Conservation (phyloP, 768 basidiomycete genomes). For the Brasilioporus rufonigricans region DNA sequence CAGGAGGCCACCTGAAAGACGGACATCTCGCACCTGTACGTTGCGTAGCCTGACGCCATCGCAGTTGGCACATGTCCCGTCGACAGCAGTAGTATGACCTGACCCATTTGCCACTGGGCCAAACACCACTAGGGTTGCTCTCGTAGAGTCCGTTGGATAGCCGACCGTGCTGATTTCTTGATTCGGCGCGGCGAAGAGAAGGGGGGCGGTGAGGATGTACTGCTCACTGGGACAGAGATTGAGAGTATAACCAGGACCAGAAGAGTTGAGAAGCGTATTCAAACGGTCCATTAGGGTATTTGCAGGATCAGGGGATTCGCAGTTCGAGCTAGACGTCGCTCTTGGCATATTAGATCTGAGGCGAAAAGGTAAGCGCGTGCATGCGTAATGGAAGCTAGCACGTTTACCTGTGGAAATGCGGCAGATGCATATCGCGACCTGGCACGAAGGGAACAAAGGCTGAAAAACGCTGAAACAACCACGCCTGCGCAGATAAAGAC, state of each 20-base stretch:
- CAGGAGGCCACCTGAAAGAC: not conserved
- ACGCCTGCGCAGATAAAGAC: not conserved
- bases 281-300: constrained; percentile 63
- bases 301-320: constrained; percentile 51
- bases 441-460: not conserved
- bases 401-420: constrained; percentile 9
- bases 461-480: not conserved
- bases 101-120: constrained; percentile 61
- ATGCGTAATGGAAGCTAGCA: not conserved
- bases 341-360: constrained; percentile 2
- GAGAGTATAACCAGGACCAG: constrained; percentile 65
- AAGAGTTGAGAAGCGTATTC: constrained; percentile 61
- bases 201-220: constrained; percentile 64
- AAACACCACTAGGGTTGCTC: constrained; percentile 68
- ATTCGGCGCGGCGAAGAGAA: constrained; percentile 61
- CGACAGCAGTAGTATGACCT: constrained; percentile 72
- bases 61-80: constrained; percentile 62
- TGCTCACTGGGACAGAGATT: constrained; percentile 59
- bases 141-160: constrained; percentile 62
- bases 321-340: constrained; percentile 13
- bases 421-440: constrained; percentile 10
- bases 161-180: constrained; percentile 84
- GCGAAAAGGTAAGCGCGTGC: constrained; percentile 2
- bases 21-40: constrained; percentile 51
- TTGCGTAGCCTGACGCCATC: constrained; percentile 63